Conservation (phyloP, 495 filamentous ascomycete species). For the Staphylotrichum longicolle region DNA sequence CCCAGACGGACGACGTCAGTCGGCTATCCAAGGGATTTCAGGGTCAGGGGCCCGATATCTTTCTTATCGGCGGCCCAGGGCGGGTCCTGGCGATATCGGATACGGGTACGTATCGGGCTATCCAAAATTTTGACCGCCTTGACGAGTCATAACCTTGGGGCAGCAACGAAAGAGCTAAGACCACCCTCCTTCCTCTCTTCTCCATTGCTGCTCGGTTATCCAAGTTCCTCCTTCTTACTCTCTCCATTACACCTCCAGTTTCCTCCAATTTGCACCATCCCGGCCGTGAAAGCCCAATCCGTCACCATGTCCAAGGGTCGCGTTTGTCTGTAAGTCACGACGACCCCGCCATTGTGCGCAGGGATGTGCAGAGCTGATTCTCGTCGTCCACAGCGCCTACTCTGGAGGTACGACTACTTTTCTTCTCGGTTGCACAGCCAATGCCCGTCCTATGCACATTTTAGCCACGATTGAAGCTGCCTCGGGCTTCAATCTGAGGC, state of each 20-base stretch:
- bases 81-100: conserved; percentile 5
- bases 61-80: conserved; percentile 11
- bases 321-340: conserved; percentile 44
- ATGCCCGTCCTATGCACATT: not conserved
- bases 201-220: not conserved
- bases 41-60: not conserved
- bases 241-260: not conserved
- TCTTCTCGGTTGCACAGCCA: not conserved
- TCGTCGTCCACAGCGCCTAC: conserved; percentile 41
- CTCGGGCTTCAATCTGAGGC: not conserved
- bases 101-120: no score
- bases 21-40: not conserved
- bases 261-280: not conserved
- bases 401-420: conserved; percentile 38
- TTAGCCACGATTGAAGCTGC: not conserved
- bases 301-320: conserved; percentile 43
- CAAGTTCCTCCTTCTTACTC: not conserved
- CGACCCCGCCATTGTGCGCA: conserved; percentile 5
- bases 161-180: conserved; percentile 1
- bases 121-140: conserved; percentile 7
- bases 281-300: not conserved
- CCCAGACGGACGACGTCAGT: not conserved
- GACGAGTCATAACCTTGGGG: conserved; percentile 17
- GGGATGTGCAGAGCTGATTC: conserved; percentile 18
- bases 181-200: conserved; percentile 1